Evolutionary conservation across 495 filamentous ascomycete genomes (phyloP).

Genomic region (Corynascus novoguineensis): DNA sequence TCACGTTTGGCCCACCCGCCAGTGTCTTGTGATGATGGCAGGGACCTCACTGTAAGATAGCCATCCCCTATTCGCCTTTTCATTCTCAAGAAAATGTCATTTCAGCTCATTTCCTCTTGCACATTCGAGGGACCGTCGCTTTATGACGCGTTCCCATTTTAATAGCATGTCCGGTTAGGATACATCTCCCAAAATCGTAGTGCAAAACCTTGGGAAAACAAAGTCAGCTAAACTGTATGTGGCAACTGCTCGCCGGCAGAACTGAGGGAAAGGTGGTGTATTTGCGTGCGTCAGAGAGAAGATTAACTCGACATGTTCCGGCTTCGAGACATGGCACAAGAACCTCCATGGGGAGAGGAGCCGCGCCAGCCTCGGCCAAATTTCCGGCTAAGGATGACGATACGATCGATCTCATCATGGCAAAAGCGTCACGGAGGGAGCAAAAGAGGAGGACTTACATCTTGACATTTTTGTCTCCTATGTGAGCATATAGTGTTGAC

Average conservation of each 20-base stretch:
- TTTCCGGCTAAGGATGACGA: constrained; percentile 66
- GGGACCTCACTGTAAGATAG: no score
- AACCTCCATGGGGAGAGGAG: constrained; percentile 17
- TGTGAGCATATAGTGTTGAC: neutral
- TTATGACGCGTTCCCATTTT: constrained; percentile 4
- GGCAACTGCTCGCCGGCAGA: neutral
- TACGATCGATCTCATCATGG: constrained; percentile 56
- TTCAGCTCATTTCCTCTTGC: neutral
- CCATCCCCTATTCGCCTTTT: neutral
- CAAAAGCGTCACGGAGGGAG: constrained; percentile 1
- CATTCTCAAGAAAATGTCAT: neutral
- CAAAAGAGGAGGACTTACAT: constrained; percentile 12
- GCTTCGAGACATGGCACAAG: constrained; percentile 22
- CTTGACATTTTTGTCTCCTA: neutral
- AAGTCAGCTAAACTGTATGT: neutral
- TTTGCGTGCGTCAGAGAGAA: constrained; percentile 53
- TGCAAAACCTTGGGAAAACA: neutral
- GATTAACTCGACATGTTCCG: constrained; percentile 54
- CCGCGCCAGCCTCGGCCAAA: constrained; percentile 25
- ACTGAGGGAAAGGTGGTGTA: neutral
- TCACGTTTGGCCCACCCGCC: no score
- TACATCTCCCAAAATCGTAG: neutral
- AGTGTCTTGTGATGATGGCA: no score
- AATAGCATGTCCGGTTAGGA: neutral
- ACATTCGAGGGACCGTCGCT: neutral